A percentile compares a stretch with the other conserved stretches of the same genome.
These are phyloP conservation scores for Cryptosporidium canis DNA, from an alignment of 169 alveolate genomes.

Conservation along the genomic window DNA sequence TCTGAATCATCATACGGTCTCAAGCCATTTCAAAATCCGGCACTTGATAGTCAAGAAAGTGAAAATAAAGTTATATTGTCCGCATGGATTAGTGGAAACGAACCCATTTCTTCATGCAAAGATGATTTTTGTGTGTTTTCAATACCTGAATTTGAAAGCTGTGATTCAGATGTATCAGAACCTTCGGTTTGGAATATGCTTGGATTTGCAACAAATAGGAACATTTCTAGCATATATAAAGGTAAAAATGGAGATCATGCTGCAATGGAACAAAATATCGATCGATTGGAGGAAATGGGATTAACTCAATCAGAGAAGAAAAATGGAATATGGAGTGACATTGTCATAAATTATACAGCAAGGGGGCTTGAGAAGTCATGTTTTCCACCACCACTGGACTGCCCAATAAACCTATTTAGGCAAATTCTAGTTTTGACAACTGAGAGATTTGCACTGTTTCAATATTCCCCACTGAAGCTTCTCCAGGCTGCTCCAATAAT, in stretches of 20 bases:
- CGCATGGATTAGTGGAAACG: slow-evolving; percentile 46
- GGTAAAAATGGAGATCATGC: slow-evolving; percentile 68
- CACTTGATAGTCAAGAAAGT: neutral
- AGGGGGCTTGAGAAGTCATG: slow-evolving; percentile 68
- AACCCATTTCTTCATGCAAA: slow-evolving; percentile 50
- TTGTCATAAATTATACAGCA: slow-evolving; percentile 57
- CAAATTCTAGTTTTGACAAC: slow-evolving; percentile 66
- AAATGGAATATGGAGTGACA: slow-evolving; percentile 64
- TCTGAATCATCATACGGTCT: neutral
- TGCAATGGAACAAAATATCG: slow-evolving; percentile 63
- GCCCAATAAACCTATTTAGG: slow-evolving; percentile 48
- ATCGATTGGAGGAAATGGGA: slow-evolving; percentile 44
- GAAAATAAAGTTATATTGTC: slow-evolving; percentile 34
- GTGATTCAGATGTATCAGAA: neutral
- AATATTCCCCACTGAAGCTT: slow-evolving; percentile 50
- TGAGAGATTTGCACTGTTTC: slow-evolving; percentile 64
- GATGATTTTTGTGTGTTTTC: slow-evolving; percentile 69
- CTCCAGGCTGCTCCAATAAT: slow-evolving; percentile 57
- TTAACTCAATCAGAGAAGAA: slow-evolving; percentile 42
- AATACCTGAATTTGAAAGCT: slow-evolving; percentile 44
- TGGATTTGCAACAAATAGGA: slow-evolving; percentile 43
- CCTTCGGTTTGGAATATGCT: slow-evolving; percentile 43
- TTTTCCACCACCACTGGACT: slow-evolving; percentile 73
- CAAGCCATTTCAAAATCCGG: neutral
- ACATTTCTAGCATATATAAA: slow-evolving; percentile 29